Evolutionary conservation across 495 filamentous ascomycete genomes (phyloP).

Genomic region (Astrothelium subdiscretum): DNA sequence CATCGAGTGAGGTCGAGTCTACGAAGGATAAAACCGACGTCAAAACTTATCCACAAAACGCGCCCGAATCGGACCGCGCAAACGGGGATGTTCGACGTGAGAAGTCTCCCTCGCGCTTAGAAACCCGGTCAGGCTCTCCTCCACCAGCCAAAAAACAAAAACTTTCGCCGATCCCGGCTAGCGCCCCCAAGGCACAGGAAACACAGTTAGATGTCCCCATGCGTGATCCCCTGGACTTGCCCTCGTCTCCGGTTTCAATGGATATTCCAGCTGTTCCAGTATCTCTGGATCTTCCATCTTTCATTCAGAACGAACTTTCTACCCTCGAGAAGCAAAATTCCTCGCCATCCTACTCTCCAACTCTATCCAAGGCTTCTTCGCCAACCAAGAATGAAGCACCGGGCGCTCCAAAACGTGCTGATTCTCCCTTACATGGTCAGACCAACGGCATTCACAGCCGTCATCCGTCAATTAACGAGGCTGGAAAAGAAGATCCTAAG

Average conservation of each 20-base stretch:
- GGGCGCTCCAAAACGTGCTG: not conserved
- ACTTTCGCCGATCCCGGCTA: not conserved
- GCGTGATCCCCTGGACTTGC: not conserved
- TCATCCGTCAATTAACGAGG: not conserved
- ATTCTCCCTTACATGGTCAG: not conserved
- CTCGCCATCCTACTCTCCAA: not conserved
- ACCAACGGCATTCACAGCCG: not conserved
- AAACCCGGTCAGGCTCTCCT: not conserved
- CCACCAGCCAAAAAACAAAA: slow-evolving; percentile 3
- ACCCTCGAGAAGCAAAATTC: not conserved
- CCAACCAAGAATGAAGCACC: not conserved
- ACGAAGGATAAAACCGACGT: not conserved
- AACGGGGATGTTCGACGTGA: not conserved
- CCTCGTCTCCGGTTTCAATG: not conserved
- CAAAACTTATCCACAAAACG: not conserved
- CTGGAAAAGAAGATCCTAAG: not conserved
- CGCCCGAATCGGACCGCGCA: not conserved
- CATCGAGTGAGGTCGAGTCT: not conserved
- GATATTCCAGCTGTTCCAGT: slow-evolving; percentile 1
- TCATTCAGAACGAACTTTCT: not conserved
- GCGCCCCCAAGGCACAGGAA: not conserved
- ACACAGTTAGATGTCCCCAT: not conserved
- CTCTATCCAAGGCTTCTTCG: not conserved
- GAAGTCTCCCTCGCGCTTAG: not conserved
- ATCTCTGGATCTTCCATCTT: not conserved